These are phyloP conservation scores for Ogataea methylovora DNA, from an alignment of 805 yeast species.

Conservation along the genomic window DNA sequence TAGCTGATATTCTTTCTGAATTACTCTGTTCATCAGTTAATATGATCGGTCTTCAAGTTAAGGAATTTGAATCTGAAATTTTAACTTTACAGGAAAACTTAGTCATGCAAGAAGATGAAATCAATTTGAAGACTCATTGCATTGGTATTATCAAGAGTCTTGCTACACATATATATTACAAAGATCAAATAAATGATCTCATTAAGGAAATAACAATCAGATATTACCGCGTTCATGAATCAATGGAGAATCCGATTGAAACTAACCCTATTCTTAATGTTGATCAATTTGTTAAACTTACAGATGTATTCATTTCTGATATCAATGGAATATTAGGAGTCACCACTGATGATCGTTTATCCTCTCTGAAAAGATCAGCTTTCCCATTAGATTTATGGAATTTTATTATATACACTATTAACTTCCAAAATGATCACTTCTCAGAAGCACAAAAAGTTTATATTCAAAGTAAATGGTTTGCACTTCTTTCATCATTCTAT, in stretches of 20 bases:
- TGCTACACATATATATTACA: conserved; percentile 73
- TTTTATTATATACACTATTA: conserved; percentile 21
- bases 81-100: conserved; percentile 37
- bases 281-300: conserved; percentile 9
- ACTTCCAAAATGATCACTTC: conserved; percentile 15
- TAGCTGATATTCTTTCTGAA: conserved; percentile 28
- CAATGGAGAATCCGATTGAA: background rate
- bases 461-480: conserved; percentile 33
- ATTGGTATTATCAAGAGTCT: conserved; percentile 59
- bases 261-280: conserved; percentile 2
- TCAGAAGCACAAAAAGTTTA: conserved; percentile 17
- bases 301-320: conserved; percentile 17
- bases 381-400: conserved; percentile 39
- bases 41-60: conserved; percentile 79
- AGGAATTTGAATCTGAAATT: conserved; percentile 64
- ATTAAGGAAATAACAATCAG: conserved; percentile 55
- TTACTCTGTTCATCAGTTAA: conserved; percentile 71
- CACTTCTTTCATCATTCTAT: conserved; percentile 28
- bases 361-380: conserved; percentile 30
- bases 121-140: conserved; percentile 34
- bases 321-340: conserved; percentile 17
- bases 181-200: conserved; percentile 81
- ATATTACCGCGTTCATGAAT: conserved; percentile 24
- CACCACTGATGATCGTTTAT: conserved; percentile 21
- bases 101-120: conserved; percentile 15